Conservation (phyloP, 805 yeast species). For the Candida caryicola region DNA sequence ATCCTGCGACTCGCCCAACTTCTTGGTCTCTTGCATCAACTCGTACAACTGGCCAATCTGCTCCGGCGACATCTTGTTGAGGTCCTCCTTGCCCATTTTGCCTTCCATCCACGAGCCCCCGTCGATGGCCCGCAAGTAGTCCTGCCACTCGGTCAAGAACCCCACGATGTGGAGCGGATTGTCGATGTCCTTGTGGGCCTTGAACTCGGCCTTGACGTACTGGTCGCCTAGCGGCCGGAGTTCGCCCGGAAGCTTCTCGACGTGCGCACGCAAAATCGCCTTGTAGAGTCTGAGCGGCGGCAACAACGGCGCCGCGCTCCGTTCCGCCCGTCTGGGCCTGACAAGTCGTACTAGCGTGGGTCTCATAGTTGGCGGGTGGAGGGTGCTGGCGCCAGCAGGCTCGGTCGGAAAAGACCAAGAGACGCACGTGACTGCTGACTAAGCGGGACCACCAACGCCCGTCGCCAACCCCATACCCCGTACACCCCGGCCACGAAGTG, state of each 20-base stretch:
- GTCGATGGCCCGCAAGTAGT: constrained; percentile 58
- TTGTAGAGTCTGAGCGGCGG: constrained; percentile 83
- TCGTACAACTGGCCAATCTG: constrained; percentile 81
- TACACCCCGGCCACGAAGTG: no score
- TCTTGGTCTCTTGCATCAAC: constrained; percentile 70
- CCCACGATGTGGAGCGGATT: constrained; percentile 95
- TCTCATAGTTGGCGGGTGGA: no score
- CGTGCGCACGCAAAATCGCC: constrained; percentile 79
- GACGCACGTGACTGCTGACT: no score
- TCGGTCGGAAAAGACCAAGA: no score
- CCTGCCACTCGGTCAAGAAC: constrained; percentile 93
- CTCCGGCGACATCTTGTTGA: constrained; percentile 86
- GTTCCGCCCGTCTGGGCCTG: constrained; percentile 41
- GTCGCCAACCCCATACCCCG: no score
- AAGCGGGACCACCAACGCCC: no score
- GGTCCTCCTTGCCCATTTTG: constrained; percentile 55
- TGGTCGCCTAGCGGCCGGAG: constrained; percentile 82
- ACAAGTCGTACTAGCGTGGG: constrained; percentile 35
- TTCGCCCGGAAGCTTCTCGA: constrained; percentile 55
- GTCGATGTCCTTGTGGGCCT: constrained; percentile 74
- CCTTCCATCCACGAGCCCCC: constrained; percentile 43
- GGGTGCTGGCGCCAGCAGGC: no score
- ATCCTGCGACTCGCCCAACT: constrained; percentile 21
- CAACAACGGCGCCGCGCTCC: constrained; percentile 48
- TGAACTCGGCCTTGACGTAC: constrained; percentile 87